Conservation (phyloP, 768 basidiomycete species). For the Phylloporus scabripes region DNA sequence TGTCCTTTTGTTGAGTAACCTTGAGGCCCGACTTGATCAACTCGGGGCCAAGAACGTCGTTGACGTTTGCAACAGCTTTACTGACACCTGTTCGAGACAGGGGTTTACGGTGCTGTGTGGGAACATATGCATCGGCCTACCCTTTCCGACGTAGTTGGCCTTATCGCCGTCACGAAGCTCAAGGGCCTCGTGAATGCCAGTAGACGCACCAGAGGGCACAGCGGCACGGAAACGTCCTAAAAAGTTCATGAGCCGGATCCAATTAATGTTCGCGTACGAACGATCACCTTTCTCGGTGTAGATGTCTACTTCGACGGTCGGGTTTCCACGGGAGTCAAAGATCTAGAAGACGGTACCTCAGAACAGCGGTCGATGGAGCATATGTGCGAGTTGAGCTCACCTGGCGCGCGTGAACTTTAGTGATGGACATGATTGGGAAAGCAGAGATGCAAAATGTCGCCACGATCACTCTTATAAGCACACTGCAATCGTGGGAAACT, state of each 20-base stretch:
- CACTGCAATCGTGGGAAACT: conserved; percentile 28
- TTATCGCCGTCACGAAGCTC: conserved; percentile 98
- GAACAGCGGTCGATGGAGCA: not conserved
- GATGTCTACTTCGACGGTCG: conserved; percentile 92
- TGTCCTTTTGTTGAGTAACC: conserved; percentile 88
- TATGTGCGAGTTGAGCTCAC: conserved; percentile 35
- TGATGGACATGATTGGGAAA: conserved; percentile 74
- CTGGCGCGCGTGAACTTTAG: conserved; percentile 90
- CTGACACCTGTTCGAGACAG: conserved; percentile 57
- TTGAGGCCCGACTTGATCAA: conserved; percentile 79
- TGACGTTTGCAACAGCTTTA: conserved; percentile 95
- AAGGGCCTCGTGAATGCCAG: conserved; percentile 96
- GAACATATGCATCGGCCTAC: conserved; percentile 36
- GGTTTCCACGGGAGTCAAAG: conserved; percentile 99
- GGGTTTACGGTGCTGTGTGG: not conserved
- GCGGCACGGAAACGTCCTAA: conserved; percentile 88
- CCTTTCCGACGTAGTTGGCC: conserved; percentile 90
- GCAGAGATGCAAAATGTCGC: conserved; percentile 12
- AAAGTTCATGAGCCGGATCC: conserved; percentile 12
- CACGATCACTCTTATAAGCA: conserved; percentile 21
- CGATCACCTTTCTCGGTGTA: conserved; percentile 76
- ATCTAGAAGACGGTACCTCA: conserved; percentile 51
- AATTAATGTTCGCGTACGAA: conserved; percentile 1
- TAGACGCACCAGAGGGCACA: conserved; percentile 98
- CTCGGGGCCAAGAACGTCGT: conserved; percentile 82